Percentiles rank a stretch among this genome's conserved stretches.
Conservation (phyloP, 2,329 filamentous ascomycete species). For the Neofusicoccum cordaticola region DNA sequence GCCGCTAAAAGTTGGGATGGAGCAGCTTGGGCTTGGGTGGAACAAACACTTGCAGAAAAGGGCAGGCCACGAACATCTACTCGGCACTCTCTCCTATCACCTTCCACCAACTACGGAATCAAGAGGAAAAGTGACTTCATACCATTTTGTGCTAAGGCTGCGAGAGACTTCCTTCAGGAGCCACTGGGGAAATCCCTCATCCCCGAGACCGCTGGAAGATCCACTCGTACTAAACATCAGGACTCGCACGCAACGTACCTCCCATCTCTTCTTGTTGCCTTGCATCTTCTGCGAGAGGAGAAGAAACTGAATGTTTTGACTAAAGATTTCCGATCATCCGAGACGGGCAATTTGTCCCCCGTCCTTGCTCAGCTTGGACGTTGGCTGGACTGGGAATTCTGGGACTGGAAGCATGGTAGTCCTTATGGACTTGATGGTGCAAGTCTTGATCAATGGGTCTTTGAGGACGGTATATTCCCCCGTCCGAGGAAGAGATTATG, state of each 20-base stretch:
- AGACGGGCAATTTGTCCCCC: constrained; percentile 59
- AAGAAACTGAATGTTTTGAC: constrained; percentile 70
- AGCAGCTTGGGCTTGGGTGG: constrained; percentile 34
- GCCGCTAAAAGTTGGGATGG: constrained; percentile 32
- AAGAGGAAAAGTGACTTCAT: constrained; percentile 29
- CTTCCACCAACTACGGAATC: constrained; percentile 17
- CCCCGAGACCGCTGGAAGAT: not conserved
- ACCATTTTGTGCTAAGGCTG: constrained; percentile 28
- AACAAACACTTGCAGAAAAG: constrained; percentile 19
- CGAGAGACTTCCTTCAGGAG: constrained; percentile 34
- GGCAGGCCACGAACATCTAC: constrained; percentile 18
- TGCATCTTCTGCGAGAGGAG: constrained; percentile 89
- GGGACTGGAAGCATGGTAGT: constrained; percentile 52
- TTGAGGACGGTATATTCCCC: constrained; percentile 49
- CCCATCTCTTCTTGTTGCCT: constrained; percentile 66
- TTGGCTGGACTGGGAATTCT: constrained; percentile 75
- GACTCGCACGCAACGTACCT: constrained; percentile 40
- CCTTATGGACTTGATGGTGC: constrained; percentile 63
- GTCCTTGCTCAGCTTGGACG: constrained; percentile 75
- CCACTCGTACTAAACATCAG: constrained; percentile 9
- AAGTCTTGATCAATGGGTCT: constrained; percentile 53
- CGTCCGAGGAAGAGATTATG: not conserved
- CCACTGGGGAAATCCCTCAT: constrained; percentile 30
- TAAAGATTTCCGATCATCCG: constrained; percentile 46
- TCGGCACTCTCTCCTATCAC: constrained; percentile 19